Conservation (phyloP, 2,329 filamentous ascomycete genomes). For the Verticillium longisporum region DNA sequence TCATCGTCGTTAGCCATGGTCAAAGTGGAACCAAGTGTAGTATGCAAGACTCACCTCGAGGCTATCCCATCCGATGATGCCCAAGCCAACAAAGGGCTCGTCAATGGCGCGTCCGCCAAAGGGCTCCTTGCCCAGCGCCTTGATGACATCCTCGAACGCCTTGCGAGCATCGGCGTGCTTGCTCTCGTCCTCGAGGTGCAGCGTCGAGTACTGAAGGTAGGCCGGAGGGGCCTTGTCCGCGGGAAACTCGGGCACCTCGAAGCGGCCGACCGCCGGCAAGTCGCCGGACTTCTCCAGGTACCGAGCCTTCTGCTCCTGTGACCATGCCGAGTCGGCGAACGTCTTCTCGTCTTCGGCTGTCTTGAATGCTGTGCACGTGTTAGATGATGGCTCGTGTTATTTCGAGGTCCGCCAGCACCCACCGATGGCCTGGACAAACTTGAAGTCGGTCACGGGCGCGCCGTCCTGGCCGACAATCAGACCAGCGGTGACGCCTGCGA, state of each 20-base stretch:
- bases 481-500: conserved; percentile 1
- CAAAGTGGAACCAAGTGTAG: neutral
- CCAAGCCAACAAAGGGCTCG: neutral
- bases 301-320: conserved; percentile 2
- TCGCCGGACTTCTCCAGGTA: neutral
- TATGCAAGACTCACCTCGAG: conserved; percentile 1
- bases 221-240: conserved; percentile 2
- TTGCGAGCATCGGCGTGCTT: conserved; percentile 6
- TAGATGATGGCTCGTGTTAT: neutral
- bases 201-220: conserved; percentile 1
- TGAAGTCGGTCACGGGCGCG: conserved; percentile 4
- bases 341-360: conserved; percentile 4
- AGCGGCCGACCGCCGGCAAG: conserved; percentile 4
- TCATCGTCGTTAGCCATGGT: neutral
- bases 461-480: conserved; percentile 4
- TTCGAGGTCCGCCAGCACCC: neutral
- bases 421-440: conserved; percentile 6
- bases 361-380: conserved; percentile 3
- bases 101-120: conserved; percentile 4
- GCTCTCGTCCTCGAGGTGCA: conserved; percentile 4
- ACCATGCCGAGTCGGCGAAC: conserved; percentile 4
- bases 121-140: neutral
- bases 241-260: conserved; percentile 1
- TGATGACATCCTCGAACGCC: conserved; percentile 5
- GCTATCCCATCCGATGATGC: conserved; percentile 7